These are phyloP conservation scores for Sugiyamaella lignohabitans DNA, from an alignment of 805 yeast species.

Conservation along the genomic window DNA sequence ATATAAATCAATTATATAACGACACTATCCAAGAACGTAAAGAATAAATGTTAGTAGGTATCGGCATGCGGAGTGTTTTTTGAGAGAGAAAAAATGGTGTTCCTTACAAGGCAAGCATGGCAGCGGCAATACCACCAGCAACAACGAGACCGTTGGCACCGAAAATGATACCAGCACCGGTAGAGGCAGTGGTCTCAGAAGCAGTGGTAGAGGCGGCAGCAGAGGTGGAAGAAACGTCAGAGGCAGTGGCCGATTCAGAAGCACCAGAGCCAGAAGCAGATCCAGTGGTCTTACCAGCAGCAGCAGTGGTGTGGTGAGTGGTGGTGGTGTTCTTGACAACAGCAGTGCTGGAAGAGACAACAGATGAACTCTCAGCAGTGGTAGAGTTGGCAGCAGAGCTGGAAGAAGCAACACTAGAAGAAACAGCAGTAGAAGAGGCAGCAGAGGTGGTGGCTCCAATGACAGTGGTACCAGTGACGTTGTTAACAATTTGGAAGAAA, in stretches of 20 bases:
- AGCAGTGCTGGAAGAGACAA: not conserved
- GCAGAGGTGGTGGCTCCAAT: constrained; percentile 6
- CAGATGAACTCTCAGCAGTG: not conserved
- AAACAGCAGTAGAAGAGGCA: constrained; percentile 12
- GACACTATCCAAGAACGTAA: too few relatives aligned
- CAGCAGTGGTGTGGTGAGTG: constrained; percentile 4
- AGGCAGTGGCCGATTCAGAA: not conserved
- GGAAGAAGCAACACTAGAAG: not conserved
- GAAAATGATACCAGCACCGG: too few relatives aligned
- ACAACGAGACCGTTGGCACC: constrained; percentile 8
- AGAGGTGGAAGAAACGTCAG: too few relatives aligned
- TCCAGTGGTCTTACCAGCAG: constrained; percentile 1
- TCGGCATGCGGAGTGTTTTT: too few relatives aligned
- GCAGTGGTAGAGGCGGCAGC: constrained; percentile 8
- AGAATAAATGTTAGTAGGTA: too few relatives aligned
- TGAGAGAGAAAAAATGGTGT: too few relatives aligned
- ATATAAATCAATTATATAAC: too few relatives aligned
- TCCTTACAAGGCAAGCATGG: constrained; percentile 10
- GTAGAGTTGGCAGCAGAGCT: constrained; percentile 1
- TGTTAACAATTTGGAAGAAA: constrained; percentile 25
- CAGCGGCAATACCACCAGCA: constrained; percentile 10
- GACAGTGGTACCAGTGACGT: too few relatives aligned
- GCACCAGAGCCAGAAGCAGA: constrained; percentile 5
- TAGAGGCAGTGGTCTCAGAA: constrained; percentile 8
- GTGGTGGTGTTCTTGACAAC: not conserved